Percentiles rank a stretch among this genome's conserved stretches.
Evolutionary conservation across 805 yeast species (phyloP).

Genomic region (Yarrowia hollandica): DNA sequence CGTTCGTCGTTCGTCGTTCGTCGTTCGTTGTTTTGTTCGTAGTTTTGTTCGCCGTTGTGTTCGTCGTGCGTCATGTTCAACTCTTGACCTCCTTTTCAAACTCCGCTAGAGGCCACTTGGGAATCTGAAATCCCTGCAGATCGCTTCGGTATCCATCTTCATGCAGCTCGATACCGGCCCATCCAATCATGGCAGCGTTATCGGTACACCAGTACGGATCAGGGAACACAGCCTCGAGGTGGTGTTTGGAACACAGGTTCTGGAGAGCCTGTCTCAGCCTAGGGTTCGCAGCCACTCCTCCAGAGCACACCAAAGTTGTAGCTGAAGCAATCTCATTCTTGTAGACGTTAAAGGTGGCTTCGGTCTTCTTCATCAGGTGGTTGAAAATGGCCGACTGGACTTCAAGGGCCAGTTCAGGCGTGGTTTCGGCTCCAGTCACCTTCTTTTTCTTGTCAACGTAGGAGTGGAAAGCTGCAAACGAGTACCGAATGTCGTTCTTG

Average conservation of each 20-base stretch:
- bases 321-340: not conserved
- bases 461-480: constrained; percentile 77
- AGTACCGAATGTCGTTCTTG: constrained; percentile 36
- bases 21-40: no score
- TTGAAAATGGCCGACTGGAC: constrained; percentile 67
- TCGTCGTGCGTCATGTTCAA: not conserved
- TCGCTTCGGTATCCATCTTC: constrained; percentile 55
- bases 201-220: constrained; percentile 78
- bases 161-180: constrained; percentile 89
- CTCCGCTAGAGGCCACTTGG: constrained; percentile 69
- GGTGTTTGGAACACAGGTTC: constrained; percentile 32
- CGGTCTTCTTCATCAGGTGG: constrained; percentile 50
- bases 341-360: not conserved
- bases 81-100: not conserved
- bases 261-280: constrained; percentile 37
- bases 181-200: constrained; percentile 95
- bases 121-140: constrained; percentile 58
- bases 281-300: constrained; percentile 88
- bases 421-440: not conserved
- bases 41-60: no score
- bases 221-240: constrained; percentile 60
- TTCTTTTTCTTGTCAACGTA: constrained; percentile 40
- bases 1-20: no score
- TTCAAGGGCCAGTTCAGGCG: constrained; percentile 17
- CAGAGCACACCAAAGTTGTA: constrained; percentile 72